Conservation (phyloP, 768 basidiomycete species). For the Hortiboletus flavorubellus region DNA sequence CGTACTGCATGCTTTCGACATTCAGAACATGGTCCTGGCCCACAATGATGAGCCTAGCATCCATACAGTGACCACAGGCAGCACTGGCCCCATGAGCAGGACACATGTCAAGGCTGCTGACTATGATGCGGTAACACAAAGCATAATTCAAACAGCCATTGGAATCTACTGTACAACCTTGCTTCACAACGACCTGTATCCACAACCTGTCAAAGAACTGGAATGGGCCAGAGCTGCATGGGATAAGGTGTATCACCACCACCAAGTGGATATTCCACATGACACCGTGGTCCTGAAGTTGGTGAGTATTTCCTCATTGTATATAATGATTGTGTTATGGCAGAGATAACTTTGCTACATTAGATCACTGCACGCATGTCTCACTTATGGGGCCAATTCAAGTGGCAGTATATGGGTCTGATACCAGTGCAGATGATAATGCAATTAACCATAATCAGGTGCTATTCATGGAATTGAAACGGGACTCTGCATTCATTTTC, state of each 20-base stretch:
- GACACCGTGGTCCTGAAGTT: not conserved
- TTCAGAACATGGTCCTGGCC: not conserved
- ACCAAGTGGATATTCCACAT: not conserved
- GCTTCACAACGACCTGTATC: not conserved
- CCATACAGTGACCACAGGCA: not conserved
- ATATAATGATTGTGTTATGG: not conserved
- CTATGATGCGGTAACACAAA: not conserved
- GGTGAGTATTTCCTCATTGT: not conserved
- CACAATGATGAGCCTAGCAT: not conserved
- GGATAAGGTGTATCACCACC: not conserved
- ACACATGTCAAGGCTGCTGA: not conserved
- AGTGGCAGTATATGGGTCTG: not conserved
- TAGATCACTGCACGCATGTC: not conserved
- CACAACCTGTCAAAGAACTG: not conserved
- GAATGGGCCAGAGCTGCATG: not conserved
- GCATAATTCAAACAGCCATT: not conserved
- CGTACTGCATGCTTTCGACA: too few species aligned
- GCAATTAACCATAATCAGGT: not conserved
- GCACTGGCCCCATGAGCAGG: not conserved
- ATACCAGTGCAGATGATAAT: not conserved
- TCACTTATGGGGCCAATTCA: not conserved
- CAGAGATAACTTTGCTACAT: not conserved
- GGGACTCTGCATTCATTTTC: not conserved
- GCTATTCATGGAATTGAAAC: not conserved
- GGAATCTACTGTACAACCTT: not conserved